phyloP scores from a whole-genome alignment of 2,329 filamentous ascomycete genomes.

The Aplosporella prunicola region DNA sequence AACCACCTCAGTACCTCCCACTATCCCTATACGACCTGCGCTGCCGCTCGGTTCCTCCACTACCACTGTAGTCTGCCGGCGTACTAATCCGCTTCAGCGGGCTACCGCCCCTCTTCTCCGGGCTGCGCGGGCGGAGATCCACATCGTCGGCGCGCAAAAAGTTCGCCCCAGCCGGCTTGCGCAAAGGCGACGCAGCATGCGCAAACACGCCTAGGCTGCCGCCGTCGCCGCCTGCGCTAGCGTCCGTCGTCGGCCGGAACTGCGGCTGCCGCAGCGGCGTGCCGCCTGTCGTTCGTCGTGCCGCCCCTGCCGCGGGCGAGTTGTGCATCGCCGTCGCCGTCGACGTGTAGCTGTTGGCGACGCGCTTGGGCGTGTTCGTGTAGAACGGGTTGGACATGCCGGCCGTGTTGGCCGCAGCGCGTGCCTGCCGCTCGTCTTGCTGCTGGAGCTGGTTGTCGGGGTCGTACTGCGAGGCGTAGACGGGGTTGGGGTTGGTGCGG shows the following conservation, averaged over 20 bases:
- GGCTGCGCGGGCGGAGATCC: slow-evolving; percentile 25
- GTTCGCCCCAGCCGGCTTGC: slow-evolving; percentile 62
- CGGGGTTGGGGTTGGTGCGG: slow-evolving; percentile 72
- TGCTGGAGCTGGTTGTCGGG: slow-evolving; percentile 43
- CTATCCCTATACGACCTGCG: background rate
- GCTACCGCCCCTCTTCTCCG: slow-evolving; percentile 29
- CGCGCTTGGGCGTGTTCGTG: slow-evolving; percentile 11
- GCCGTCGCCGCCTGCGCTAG: slow-evolving; percentile 48
- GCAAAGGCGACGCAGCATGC: slow-evolving; percentile 72
- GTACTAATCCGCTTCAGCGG: slow-evolving; percentile 37
- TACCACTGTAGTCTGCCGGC: slow-evolving; percentile 14
- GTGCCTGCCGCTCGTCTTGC: slow-evolving; percentile 5
- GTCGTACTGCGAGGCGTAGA: slow-evolving; percentile 64
- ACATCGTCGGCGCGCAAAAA: slow-evolving; percentile 25
- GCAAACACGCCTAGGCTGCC: slow-evolving; percentile 73
- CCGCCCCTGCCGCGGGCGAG: slow-evolving; percentile 27
- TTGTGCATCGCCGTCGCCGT: slow-evolving; percentile 20
- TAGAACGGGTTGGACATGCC: slow-evolving; percentile 12
- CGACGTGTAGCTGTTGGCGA: slow-evolving; percentile 12
- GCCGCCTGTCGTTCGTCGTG: slow-evolving; percentile 36
- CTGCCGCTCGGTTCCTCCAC: background rate
- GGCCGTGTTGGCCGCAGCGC: background rate
- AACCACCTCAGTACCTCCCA: background rate
- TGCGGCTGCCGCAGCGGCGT: slow-evolving; percentile 36
- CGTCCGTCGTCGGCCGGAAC: slow-evolving; percentile 36